These are phyloP conservation scores for Purpureocillium takamizusanense DNA, from an alignment of 2,329 filamentous ascomycete genomes.

Conservation along the genomic window DNA sequence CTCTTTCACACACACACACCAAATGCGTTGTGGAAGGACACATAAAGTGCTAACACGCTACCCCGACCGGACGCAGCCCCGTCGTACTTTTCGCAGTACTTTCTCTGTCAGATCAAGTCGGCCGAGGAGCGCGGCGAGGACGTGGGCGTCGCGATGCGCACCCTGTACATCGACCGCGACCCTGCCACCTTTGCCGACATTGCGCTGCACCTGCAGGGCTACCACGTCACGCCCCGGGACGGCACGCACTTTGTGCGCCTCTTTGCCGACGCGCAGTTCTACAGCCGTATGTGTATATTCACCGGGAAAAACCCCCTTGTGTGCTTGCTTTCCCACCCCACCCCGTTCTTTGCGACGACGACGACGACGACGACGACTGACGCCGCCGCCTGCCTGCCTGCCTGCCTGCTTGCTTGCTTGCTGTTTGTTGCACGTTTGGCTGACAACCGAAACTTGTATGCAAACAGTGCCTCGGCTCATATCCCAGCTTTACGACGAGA, in stretches of 20 bases:
- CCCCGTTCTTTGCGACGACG: too few relatives aligned
- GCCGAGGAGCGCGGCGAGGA: slow-evolving; percentile 52
- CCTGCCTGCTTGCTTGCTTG: too few relatives aligned
- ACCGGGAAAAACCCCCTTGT: too few relatives aligned
- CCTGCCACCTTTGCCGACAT: slow-evolving; percentile 85
- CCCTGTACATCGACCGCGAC: slow-evolving; percentile 91
- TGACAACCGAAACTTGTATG: neutral
- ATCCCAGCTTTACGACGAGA: slow-evolving; percentile 82
- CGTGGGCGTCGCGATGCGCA: slow-evolving; percentile 47
- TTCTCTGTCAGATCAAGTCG: slow-evolving; percentile 67
- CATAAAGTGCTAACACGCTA: too few relatives aligned
- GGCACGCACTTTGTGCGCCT: slow-evolving; percentile 83
- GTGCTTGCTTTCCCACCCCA: too few relatives aligned
- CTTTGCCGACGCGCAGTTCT: slow-evolving; percentile 93
- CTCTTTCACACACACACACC: too few relatives aligned
- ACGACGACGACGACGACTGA: too few relatives aligned
- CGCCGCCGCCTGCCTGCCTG: too few relatives aligned
- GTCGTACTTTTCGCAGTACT: slow-evolving; percentile 94
- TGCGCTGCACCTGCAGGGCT: slow-evolving; percentile 82
- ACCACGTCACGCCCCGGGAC: slow-evolving; percentile 74
- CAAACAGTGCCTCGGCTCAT: slow-evolving; percentile 74
- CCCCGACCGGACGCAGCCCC: too few relatives aligned
- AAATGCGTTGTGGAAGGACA: too few relatives aligned
- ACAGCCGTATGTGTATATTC: slow-evolving; percentile 49
- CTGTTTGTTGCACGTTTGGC: slow-evolving; percentile 19